Conservation (phyloP, 2,329 filamentous ascomycete species). For the Diaporthe sp. region DNA sequence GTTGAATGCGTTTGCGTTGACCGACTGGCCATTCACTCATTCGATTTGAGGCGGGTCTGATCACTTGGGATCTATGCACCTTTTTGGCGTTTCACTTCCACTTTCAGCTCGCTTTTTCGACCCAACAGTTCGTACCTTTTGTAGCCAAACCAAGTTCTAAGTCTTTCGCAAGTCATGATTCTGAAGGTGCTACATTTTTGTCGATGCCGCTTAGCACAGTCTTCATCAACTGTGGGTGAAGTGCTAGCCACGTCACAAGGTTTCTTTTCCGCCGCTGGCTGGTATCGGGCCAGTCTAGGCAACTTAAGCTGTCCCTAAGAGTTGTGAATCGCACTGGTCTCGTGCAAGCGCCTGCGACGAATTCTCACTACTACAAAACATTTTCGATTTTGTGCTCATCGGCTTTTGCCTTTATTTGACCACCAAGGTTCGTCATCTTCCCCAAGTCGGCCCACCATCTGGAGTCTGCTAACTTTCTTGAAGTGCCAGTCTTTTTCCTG, state of each 20-base stretch:
- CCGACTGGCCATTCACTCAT: too few relatives aligned
- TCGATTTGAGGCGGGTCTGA: too few relatives aligned
- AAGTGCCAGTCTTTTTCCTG: background rate
- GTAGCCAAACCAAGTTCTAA: too few relatives aligned
- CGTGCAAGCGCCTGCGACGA: background rate
- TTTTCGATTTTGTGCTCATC: background rate
- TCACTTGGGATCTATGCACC: too few relatives aligned
- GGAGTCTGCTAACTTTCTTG: background rate
- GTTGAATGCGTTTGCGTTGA: background rate
- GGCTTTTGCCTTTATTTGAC: background rate
- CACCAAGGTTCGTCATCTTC: background rate
- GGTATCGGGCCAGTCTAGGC: too few relatives aligned
- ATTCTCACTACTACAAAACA: background rate
- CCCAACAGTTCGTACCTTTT: too few relatives aligned
- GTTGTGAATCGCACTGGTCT: background rate
- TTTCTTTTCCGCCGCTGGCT: background rate
- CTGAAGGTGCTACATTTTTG: background rate
- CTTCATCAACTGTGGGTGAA: too few relatives aligned
- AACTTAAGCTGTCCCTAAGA: background rate
- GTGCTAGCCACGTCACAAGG: background rate
- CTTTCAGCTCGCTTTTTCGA: too few relatives aligned
- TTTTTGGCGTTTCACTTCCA: too few relatives aligned
- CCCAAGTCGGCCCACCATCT: background rate
- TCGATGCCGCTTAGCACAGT: background rate
- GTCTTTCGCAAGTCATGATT: too few relatives aligned